These are phyloP conservation scores for Colletotrichum sojae DNA, from an alignment of 2,329 filamentous ascomycete species.

Conservation along the genomic window DNA sequence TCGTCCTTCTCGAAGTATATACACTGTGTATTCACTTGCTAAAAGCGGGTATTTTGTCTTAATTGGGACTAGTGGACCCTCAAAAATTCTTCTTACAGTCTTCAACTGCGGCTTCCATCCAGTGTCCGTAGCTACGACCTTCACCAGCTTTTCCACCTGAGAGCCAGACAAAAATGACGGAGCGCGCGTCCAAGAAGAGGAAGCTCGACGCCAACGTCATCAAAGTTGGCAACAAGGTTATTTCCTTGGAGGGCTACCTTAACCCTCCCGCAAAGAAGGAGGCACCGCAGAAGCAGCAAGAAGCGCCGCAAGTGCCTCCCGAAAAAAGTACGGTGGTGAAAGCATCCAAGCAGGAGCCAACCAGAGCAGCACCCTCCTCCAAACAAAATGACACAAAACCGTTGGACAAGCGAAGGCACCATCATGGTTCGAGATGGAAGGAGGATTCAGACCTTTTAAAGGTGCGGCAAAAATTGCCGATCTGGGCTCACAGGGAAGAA, in stretches of 20 bases:
- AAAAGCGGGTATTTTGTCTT: too few relatives aligned
- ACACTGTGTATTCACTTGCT: too few relatives aligned
- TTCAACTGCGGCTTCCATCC: too few relatives aligned
- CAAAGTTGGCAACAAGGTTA: slow-evolving; percentile 62
- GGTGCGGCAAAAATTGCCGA: slow-evolving; percentile 79
- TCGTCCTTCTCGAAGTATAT: too few relatives aligned
- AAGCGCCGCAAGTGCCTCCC: slow-evolving; percentile 16
- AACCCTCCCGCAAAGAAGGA: slow-evolving; percentile 49
- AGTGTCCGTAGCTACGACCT: background rate
- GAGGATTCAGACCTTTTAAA: slow-evolving; percentile 55
- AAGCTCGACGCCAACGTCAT: slow-evolving; percentile 55
- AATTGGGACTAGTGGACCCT: slow-evolving; percentile 9
- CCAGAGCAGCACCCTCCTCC: slow-evolving; percentile 1
- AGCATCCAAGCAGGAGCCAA: background rate
- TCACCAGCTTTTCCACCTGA: background rate
- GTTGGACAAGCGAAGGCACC: slow-evolving; percentile 14
- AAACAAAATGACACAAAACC: slow-evolving; percentile 8
- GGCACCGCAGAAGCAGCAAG: slow-evolving; percentile 9
- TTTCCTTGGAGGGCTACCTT: slow-evolving; percentile 66
- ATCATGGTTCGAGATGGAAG: slow-evolving; percentile 32
- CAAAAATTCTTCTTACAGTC: slow-evolving; percentile 32
- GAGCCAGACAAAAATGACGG: slow-evolving; percentile 42
- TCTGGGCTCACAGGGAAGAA: slow-evolving; percentile 80
- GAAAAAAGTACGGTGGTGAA: slow-evolving; percentile 18
- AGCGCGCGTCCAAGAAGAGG: slow-evolving; percentile 55